Base-by-base conservation (phyloP, 2,329 filamentous ascomycete genomes). In the Scorias spongiosa region DNA sequence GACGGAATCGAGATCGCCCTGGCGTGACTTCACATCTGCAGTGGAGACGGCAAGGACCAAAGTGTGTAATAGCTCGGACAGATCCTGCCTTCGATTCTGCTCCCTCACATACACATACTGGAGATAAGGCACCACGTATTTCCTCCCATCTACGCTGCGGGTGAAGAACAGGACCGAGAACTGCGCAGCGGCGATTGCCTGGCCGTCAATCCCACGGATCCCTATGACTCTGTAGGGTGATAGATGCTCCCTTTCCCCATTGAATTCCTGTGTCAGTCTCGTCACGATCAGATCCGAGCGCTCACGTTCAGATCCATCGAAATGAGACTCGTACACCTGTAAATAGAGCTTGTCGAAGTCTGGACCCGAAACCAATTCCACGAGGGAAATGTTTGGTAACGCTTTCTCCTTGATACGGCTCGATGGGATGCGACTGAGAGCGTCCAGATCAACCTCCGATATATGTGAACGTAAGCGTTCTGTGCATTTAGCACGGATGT, bases 31-130 rank as follows among this genome's bases (percentile, higher is more conserved):
- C 5, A 45, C 49, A 20, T 53, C 51, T 18, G 51, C 52, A 28
- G 46, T 40, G 2, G 51, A 41, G 10, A 52, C 47, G n/a, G 49
- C 52, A 12, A 54, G 42, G 2, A 49, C 46, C 10, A 53, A 37
- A 1, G 49, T 52, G 34, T 54, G 51, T n/a, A 54, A 39, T 2
- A 54, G n/a, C 26, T 54, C 52, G 32, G 46, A 48, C 30, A 54
- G 39, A 37, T 49, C 46, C 38, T 52, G 48, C 38, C 49, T 44
- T 14, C 49, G 45, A 40, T 51, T 49, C 18, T 49, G 30, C 14
- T 44, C 43, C 14, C 48, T 44, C 6, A 53, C 46, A 34, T 53
- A 53, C n/a, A 54, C 51, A 34, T 53, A 53, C 30, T 54, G 51
- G 30, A 54, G 41, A 41, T 54, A 53, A 14, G 51, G 51, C 11